These are phyloP conservation scores for Corylus americana DNA, from an alignment of 306 rosid genomes.

Conservation along the genomic window DNA sequence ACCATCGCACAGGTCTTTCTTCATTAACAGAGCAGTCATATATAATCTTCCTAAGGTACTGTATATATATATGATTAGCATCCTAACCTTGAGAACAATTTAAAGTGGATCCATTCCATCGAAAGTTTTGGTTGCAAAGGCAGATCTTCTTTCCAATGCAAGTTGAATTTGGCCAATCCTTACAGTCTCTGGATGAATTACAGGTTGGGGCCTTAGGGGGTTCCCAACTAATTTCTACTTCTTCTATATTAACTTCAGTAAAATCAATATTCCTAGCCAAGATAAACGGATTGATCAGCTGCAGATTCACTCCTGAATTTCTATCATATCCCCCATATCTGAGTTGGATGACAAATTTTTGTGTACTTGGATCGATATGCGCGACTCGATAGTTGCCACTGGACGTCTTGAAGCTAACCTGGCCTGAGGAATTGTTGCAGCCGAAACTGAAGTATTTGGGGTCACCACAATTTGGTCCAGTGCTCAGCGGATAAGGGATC, in stretches of 20 bases:
- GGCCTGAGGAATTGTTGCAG: slow-evolving; percentile 14
- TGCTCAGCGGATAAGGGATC: slow-evolving; percentile 59
- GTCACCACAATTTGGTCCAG: slow-evolving; percentile 44
- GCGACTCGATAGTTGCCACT: slow-evolving; percentile 6
- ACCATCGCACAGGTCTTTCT: no score
- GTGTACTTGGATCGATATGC: not conserved
- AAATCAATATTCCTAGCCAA: no score
- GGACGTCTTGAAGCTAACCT: slow-evolving; percentile 24
- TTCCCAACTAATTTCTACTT: slow-evolving; percentile 33
- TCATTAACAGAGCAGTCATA: no score
- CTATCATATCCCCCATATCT: not conserved
- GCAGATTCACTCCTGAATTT: not conserved
- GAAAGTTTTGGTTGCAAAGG: slow-evolving; percentile 29
- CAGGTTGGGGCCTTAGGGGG: slow-evolving; percentile 37
- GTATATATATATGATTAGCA: not conserved
- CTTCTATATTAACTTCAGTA: not conserved
- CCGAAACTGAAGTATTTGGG: slow-evolving; percentile 31
- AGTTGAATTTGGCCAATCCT: slow-evolving; percentile 34
- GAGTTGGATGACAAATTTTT: slow-evolving; percentile 10
- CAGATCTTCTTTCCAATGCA: slow-evolving; percentile 43
- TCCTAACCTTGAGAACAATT: slow-evolving; percentile 20
- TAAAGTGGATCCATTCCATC: slow-evolving; percentile 21
- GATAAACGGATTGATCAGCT: slow-evolving; percentile 3
- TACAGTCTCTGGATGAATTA: slow-evolving; percentile 15
- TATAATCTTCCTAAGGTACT: no score